A percentile compares a stretch with the other conserved stretches of the same genome.
These are phyloP conservation scores for Chrysophaeum taylorii DNA, from an alignment of 352 stramenopile species.

Conservation along the genomic window DNA sequence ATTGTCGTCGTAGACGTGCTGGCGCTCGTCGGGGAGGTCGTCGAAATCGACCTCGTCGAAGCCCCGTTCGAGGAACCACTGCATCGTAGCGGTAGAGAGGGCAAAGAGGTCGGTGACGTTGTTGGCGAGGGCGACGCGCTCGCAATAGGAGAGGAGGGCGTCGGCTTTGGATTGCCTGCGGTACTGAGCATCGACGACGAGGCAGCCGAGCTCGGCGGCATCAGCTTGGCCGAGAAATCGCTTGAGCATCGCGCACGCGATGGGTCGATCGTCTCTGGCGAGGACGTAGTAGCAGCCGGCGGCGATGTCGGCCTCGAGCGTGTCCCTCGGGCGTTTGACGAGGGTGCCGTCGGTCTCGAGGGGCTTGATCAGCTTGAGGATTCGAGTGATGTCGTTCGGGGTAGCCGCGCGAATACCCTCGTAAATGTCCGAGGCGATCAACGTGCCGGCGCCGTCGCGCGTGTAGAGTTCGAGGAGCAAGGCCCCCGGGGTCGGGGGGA, in stretches of 20 bases:
- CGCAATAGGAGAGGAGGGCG: conserved; percentile 72
- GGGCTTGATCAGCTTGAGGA: conserved; percentile 53
- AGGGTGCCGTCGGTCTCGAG: conserved; percentile 47
- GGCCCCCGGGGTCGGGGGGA: conserved; percentile 55
- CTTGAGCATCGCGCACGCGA: conserved; percentile 52
- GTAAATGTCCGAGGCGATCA: conserved; percentile 93
- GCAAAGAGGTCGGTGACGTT: conserved; percentile 83
- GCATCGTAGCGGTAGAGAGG: conserved; percentile 91
- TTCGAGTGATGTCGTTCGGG: conserved; percentile 69
- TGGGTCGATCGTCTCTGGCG: conserved; percentile 48
- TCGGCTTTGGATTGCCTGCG: conserved; percentile 49
- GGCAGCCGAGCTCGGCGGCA: conserved; percentile 55
- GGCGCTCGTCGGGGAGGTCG: conserved; percentile 48
- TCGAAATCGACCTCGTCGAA: conserved; percentile 76
- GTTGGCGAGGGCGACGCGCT: conserved; percentile 66
- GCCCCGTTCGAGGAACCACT: conserved; percentile 93
- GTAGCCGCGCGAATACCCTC: conserved; percentile 81
- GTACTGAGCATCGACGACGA: conserved; percentile 31
- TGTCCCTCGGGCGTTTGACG: conserved; percentile 42
- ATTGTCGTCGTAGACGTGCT: background rate
- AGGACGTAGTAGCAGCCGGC: conserved; percentile 48
- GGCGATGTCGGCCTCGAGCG: conserved; percentile 46
- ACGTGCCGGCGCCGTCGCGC: conserved; percentile 83
- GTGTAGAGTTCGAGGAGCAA: conserved; percentile 95
- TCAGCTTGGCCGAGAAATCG: conserved; percentile 40